phyloP scores from a whole-genome alignment of 345 rosid genomes.

The Murraya koenigii region DNA sequence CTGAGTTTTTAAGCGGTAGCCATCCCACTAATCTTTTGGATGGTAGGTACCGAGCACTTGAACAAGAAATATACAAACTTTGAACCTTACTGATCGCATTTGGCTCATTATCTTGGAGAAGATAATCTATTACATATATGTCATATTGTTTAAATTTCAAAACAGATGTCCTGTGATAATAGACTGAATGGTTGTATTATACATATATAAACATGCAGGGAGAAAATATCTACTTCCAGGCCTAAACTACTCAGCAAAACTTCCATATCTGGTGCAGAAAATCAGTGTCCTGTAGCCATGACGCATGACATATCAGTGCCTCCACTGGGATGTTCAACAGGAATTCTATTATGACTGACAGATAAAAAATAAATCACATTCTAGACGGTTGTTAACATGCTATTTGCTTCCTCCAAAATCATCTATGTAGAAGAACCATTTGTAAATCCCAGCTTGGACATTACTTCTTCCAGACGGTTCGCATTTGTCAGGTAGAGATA shows the following conservation, averaged over 20 bases:
- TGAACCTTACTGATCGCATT: neutral
- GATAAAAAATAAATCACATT: neutral
- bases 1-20: too few species aligned
- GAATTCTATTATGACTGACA: too few species aligned
- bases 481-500: slow-evolving; percentile 68
- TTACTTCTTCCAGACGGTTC: slow-evolving; percentile 73
- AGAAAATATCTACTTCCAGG: neutral
- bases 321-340: too few species aligned
- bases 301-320: neutral
- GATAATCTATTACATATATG: neutral
- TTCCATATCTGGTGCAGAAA: neutral
- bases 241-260: neutral
- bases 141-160: neutral
- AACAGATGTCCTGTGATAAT: neutral
- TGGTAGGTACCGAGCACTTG: neutral
- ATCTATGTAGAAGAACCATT: slow-evolving; percentile 46
- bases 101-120: neutral
- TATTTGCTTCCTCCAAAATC: slow-evolving; percentile 39
- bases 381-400: slow-evolving; percentile 25
- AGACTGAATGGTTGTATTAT: too few species aligned
- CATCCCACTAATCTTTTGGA: too few species aligned
- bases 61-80: neutral
- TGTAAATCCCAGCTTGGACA: slow-evolving; percentile 80
- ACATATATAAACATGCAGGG: neutral
- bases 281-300: neutral